Percentiles rank a stretch among this genome's conserved stretches.
Conservation (phyloP, 192 early-diverging fungal genomes). For the Powellomyces hirtus region DNA sequence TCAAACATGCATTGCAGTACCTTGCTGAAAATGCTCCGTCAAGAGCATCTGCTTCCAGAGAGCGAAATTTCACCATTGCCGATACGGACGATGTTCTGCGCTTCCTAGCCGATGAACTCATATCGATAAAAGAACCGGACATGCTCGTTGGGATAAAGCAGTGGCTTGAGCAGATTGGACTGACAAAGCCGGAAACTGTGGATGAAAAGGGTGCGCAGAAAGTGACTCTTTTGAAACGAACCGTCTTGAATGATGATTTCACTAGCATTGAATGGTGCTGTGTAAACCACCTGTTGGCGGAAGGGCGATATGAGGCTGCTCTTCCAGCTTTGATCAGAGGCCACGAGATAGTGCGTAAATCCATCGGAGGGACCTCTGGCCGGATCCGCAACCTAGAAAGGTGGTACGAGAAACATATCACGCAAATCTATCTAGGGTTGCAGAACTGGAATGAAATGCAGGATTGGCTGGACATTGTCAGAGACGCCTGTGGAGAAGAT, state of each 20-base stretch:
- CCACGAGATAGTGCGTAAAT: neutral
- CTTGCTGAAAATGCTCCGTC: neutral
- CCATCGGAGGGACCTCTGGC: neutral
- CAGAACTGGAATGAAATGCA: slow-evolving; percentile 5
- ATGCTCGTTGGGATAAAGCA: slow-evolving; percentile 21
- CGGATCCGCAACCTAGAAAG: neutral
- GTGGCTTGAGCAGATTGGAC: slow-evolving; percentile 21
- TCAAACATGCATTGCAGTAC: slow-evolving; percentile 1
- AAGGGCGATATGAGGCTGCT: neutral
- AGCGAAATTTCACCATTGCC: neutral
- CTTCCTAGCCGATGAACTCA: slow-evolving; percentile 3
- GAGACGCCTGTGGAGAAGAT: neutral
- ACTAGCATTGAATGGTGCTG: neutral
- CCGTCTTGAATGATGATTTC: neutral
- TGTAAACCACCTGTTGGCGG: neutral
- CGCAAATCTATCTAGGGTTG: neutral
- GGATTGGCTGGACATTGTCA: neutral
- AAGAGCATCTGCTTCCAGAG: neutral
- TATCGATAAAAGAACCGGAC: slow-evolving; percentile 29
- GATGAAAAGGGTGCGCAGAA: neutral
- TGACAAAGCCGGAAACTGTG: slow-evolving; percentile 7
- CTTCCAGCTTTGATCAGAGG: neutral
- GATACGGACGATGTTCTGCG: neutral
- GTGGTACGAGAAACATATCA: neutral
- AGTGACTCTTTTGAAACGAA: neutral